Percentiles rank a stretch among this genome's conserved stretches.
These are phyloP conservation scores for Beauveria brongniartii DNA, from an alignment of 2,329 filamentous ascomycete genomes.

Conservation along the genomic window DNA sequence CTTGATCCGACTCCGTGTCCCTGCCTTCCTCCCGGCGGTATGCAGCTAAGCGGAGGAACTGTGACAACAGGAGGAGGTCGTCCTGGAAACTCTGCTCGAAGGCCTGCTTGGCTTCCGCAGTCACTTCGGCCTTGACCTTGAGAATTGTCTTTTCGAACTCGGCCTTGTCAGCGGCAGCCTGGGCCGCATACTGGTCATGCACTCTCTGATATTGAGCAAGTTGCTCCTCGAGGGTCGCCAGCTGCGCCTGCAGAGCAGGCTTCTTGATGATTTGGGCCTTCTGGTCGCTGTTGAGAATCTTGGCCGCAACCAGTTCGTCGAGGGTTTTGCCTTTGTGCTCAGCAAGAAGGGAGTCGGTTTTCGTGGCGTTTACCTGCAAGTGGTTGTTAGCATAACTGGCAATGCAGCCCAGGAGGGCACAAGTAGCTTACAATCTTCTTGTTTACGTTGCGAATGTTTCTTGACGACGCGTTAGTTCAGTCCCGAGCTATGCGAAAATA, in stretches of 20 bases:
- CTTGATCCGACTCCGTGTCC: conserved; percentile 59
- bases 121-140: conserved; percentile 45
- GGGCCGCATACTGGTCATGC: conserved; percentile 61
- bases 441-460: conserved; percentile 82
- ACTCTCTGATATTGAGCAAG: conserved; percentile 67
- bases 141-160: conserved; percentile 51
- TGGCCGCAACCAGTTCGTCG: conserved; percentile 61
- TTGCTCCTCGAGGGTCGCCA: conserved; percentile 66
- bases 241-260: conserved; percentile 59
- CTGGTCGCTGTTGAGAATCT: conserved; percentile 75
- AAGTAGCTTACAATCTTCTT: conserved; percentile 73
- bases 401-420: conserved; percentile 9
- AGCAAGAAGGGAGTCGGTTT: conserved; percentile 60
- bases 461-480: conserved; percentile 27
- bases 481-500: neutral
- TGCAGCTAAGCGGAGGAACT: conserved; percentile 73
- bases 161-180: conserved; percentile 49
- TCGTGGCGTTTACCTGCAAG: conserved; percentile 57
- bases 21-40: conserved; percentile 64
- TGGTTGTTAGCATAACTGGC: neutral
- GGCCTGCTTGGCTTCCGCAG: conserved; percentile 42
- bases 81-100: conserved; percentile 49
- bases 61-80: conserved; percentile 62
- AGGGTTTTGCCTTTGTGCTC: conserved; percentile 64
- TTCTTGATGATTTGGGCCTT: conserved; percentile 72